Evolutionary conservation across 345 rosid genomes (phyloP).

Genomic region (Rubroshorea leprosula): DNA sequence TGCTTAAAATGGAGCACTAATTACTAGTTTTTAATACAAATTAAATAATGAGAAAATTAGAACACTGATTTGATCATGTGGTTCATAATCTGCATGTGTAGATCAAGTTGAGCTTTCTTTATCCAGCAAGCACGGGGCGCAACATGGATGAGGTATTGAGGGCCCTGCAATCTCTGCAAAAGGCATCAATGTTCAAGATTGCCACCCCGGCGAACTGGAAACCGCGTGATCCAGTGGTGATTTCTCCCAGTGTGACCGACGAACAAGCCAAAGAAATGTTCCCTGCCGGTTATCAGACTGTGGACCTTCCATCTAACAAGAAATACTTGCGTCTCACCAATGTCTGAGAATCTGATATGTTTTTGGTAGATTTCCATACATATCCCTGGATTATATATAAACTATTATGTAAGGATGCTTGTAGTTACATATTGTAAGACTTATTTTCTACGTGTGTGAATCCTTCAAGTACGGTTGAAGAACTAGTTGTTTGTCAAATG

Average conservation of each 20-base stretch:
- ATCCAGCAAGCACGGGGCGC: constrained; percentile 64
- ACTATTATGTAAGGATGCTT: too few relatives aligned
- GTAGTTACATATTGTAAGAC: too few relatives aligned
- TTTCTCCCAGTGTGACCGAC: constrained; percentile 42
- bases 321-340: constrained; percentile 50
- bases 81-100: constrained; percentile 5
- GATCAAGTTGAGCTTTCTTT: constrained; percentile 75
- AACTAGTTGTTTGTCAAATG: too few relatives aligned
- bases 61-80: not conserved
- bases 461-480: too few relatives aligned
- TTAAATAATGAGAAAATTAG: not conserved
- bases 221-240: constrained; percentile 61
- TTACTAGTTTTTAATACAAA: not conserved
- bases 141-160: constrained; percentile 77
- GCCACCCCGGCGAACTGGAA: constrained; percentile 87
- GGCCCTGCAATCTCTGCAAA: constrained; percentile 62
- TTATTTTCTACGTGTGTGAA: too few relatives aligned
- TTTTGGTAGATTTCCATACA: too few relatives aligned
- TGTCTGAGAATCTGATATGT: too few relatives aligned
- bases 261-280: constrained; percentile 63
- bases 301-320: constrained; percentile 61
- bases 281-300: constrained; percentile 54
- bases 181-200: constrained; percentile 45
- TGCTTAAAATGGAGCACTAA: not conserved
- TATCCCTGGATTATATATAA: too few relatives aligned